These are phyloP conservation scores for Flaveria trinervia DNA, from an alignment of 129 eudicot genomes.

Conservation along the genomic window DNA sequence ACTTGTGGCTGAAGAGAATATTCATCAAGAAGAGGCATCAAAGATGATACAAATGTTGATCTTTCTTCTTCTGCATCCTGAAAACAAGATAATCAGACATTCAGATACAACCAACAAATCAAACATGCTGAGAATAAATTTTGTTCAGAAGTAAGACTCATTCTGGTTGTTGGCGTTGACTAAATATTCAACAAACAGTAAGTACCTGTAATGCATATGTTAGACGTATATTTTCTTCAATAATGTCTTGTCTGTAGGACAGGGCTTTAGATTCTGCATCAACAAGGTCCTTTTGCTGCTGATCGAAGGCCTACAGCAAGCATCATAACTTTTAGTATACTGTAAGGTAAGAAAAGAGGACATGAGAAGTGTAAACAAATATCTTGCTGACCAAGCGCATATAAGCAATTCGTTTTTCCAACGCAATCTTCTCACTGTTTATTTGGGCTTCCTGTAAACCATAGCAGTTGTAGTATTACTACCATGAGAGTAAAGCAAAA, in stretches of 20 bases:
- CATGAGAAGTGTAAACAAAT: slow-evolving; percentile 8
- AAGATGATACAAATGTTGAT: slow-evolving; percentile 67
- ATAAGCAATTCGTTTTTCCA: slow-evolving; percentile 92
- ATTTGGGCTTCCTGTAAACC: slow-evolving; percentile 78
- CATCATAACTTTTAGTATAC: slow-evolving; percentile 21
- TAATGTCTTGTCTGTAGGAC: slow-evolving; percentile 88
- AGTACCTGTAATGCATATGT: slow-evolving; percentile 83
- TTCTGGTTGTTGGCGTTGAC: background rate
- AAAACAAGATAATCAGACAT: slow-evolving; percentile 20
- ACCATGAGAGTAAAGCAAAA: slow-evolving; percentile 11
- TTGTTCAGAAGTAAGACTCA: background rate
- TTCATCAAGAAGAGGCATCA: slow-evolving; percentile 92
- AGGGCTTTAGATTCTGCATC: slow-evolving; percentile 93
- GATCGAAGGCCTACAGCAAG: slow-evolving; percentile 76
- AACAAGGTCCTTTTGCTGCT: slow-evolving; percentile 94
- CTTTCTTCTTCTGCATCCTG: slow-evolving; percentile 95
- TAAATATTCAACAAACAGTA: background rate
- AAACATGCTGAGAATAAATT: slow-evolving; percentile 30
- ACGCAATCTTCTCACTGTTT: slow-evolving; percentile 70
- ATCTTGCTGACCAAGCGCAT: slow-evolving; percentile 80
- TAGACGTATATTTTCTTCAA: slow-evolving; percentile 96
- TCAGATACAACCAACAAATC: slow-evolving; percentile 1
- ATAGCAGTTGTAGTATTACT: slow-evolving; percentile 10
- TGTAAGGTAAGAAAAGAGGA: background rate
- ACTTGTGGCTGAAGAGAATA: slow-evolving; percentile 81